A percentile compares a stretch with the other conserved stretches of the same genome.
Conservation (phyloP, 306 rosid genomes). For the Canavalia gladiata region DNA sequence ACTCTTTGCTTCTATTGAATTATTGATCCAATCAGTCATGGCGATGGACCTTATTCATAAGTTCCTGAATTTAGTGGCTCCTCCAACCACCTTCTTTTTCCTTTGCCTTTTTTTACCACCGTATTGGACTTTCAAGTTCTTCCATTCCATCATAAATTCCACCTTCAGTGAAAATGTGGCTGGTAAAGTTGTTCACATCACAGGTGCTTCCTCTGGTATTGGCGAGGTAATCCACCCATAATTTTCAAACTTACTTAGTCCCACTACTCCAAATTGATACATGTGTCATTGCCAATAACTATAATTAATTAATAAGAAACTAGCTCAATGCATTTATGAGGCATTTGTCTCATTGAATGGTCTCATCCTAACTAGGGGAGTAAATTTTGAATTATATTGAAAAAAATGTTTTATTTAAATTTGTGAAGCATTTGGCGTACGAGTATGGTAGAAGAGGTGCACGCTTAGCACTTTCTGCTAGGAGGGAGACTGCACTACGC, state of each 20-base stretch:
- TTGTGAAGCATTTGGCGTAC: constrained; percentile 67
- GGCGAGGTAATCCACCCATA: constrained; percentile 38
- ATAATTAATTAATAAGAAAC: not conserved
- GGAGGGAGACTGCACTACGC: constrained; percentile 55
- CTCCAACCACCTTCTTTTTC: constrained; percentile 66
- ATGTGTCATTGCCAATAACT: not conserved
- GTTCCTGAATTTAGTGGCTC: constrained; percentile 65
- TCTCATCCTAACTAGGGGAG: too few species aligned
- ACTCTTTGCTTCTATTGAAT: not conserved
- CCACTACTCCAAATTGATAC: not conserved
- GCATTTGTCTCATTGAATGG: too few species aligned
- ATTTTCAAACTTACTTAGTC: too few species aligned
- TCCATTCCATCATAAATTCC: constrained; percentile 45
- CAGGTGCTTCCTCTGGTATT: constrained; percentile 72
- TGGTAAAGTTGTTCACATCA: constrained; percentile 75
- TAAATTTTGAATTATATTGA: too few species aligned
- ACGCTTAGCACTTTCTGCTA: constrained; percentile 62
- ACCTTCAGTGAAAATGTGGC: constrained; percentile 60
- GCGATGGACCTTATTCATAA: constrained; percentile 59
- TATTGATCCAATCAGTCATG: not conserved
- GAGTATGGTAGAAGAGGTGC: constrained; percentile 81
- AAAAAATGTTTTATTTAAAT: not conserved
- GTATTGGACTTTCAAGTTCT: constrained; percentile 51
- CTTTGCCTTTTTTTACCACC: constrained; percentile 68
- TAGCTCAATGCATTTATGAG: not conserved